Base-by-base conservation (phyloP, 805 yeast genomes). In the Kazachstania martiniae region DNA sequence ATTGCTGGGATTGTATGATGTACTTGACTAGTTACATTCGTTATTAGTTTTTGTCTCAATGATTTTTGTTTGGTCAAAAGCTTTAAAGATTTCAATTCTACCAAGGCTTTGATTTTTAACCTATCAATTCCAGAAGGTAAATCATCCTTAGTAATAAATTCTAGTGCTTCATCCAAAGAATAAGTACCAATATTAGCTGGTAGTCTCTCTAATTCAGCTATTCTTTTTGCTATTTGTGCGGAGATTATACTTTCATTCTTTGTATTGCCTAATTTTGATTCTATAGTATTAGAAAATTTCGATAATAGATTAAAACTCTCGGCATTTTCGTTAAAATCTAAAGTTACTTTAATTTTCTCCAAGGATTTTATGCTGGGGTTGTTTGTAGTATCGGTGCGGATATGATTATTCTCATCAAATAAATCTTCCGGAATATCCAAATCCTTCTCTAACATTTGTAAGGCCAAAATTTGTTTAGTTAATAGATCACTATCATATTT, bases 131-230 rank as follows among this genome's bases (percentile, higher is more conserved):
- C 61, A 2, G 61, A 56, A 5, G 68, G 56, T 13, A 67, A 42
- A 33, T 66, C 67, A 41, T 66, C 72, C 26, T 68, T 59, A 2
- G 71, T 56, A 4, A 44, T 42, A 30, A 68, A 50, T 21, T 63
- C 65, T n/a, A 62, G 29, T 1, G 59, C 46, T 38, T 70, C 69
- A 29, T 66, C 58, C 23, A 54, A 39, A 12, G 64, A 56, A 33
- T 63, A 74, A 3, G 83, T 65, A 17, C 87, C 89, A 32, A 82
- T 46, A 44, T 77, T 79, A 3, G 81, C 71, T 2, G 93, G 91
- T 12, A 81, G 46, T 32, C 56, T 63, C 50, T 79, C 86, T 38
- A 82, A 56, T 41, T 77, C 79, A 17, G 59, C 51, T 12, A 80
- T 59, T 52, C 89, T 66, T 31, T 65, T 64, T 5, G 71, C 63